Conservation (phyloP, 345 rosid genomes). For the Dimocarpus longan region DNA sequence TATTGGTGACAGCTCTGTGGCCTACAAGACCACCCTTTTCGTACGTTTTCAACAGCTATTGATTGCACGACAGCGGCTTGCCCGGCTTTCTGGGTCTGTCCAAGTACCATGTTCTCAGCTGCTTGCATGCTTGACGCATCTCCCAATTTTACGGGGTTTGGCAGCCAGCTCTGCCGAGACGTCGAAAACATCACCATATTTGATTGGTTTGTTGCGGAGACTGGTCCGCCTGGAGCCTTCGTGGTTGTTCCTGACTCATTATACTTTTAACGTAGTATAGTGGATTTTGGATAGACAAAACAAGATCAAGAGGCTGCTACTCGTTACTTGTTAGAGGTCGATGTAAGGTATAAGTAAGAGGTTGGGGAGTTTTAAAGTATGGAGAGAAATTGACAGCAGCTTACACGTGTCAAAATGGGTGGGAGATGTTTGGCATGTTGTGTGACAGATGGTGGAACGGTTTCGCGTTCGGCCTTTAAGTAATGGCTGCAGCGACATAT, state of each 20-base stretch:
- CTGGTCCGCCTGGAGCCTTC: conserved; percentile 13
- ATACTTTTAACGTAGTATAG: background rate
- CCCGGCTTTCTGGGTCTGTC: conserved; percentile 34
- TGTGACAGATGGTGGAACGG: background rate
- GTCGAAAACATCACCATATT: conserved; percentile 36
- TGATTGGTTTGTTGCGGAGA: conserved; percentile 18
- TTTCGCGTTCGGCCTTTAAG: background rate
- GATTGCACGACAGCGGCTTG: conserved; percentile 43
- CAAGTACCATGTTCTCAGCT: conserved; percentile 38
- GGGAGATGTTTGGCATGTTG: background rate
- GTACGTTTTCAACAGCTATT: conserved; percentile 32
- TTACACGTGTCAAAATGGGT: background rate
- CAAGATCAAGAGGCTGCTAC: background rate
- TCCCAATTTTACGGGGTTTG: conserved; percentile 33
- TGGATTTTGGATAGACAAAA: background rate
- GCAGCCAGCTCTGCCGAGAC: conserved; percentile 46
- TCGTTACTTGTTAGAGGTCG: background rate
- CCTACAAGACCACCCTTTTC: conserved; percentile 25
- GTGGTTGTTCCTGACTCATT: conserved; percentile 36
- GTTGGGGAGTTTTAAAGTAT: background rate
- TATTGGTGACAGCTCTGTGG: conserved; percentile 18
- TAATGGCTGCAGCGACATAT: too few relatives aligned
- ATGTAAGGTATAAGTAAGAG: background rate
- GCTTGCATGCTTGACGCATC: conserved; percentile 48
- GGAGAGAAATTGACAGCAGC: background rate